Percentiles rank a stretch among this genome's conserved stretches.
Evolutionary conservation across 2,329 filamentous ascomycete genomes (phyloP).

Genomic region (Aspergillus fijiensis): DNA sequence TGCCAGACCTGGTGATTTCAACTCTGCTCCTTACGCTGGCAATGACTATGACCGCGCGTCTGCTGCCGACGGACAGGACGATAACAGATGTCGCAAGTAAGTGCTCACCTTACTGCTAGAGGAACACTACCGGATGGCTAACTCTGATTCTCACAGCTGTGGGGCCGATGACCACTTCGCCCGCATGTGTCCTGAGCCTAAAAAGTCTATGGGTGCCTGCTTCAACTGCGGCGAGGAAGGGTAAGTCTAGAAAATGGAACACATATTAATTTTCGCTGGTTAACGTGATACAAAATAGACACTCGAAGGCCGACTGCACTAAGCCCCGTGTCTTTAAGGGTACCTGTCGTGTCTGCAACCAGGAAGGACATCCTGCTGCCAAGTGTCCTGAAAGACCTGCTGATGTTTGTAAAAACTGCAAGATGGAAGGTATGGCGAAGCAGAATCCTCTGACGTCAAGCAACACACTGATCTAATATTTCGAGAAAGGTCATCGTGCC

Average conservation of each 20-base stretch:
- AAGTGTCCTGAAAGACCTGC: constrained; percentile 47
- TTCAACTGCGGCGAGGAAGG: constrained; percentile 46
- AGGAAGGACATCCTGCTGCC: constrained; percentile 47
- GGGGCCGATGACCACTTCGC: constrained; percentile 39
- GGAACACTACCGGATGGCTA: background rate
- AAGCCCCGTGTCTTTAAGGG: constrained; percentile 50
- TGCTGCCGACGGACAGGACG: constrained; percentile 10
- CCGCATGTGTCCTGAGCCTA: constrained; percentile 46
- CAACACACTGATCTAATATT: background rate
- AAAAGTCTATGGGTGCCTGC: constrained; percentile 39
- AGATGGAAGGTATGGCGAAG: constrained; percentile 39
- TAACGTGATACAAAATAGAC: constrained; percentile 27
- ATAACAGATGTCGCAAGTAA: constrained; percentile 40
- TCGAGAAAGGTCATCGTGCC: constrained; percentile 42
- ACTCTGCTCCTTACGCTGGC: constrained; percentile 7
- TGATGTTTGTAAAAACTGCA: constrained; percentile 50
- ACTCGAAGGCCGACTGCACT: constrained; percentile 47
- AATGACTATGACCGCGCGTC: constrained; percentile 6
- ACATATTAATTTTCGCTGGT: background rate
- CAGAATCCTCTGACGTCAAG: constrained; percentile 1
- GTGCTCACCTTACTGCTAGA: constrained; percentile 14
- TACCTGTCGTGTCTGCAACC: constrained; percentile 46
- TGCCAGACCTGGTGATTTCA: constrained; percentile 11
- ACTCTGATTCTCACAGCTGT: constrained; percentile 28
- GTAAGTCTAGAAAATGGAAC: constrained; percentile 21